Conservation (phyloP, 2,329 filamentous ascomycete species). For the Verticillium klebahnii region DNA sequence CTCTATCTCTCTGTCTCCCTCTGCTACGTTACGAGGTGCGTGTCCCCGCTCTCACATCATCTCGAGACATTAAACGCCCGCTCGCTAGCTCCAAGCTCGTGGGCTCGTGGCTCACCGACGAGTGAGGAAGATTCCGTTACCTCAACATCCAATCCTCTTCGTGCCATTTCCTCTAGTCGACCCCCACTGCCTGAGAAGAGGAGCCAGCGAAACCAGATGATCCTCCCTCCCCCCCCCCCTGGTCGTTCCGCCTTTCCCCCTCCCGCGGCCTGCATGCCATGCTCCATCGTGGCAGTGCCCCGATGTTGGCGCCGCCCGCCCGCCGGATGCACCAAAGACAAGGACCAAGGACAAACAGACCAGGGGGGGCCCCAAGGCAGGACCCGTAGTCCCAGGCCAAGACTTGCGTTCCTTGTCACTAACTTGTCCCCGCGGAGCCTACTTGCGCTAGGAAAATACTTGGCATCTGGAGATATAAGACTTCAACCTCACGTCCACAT, state of each 20-base stretch:
- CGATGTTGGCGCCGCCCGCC: not conserved
- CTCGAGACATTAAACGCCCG: not conserved
- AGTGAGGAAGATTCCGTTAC: not conserved
- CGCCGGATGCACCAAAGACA: not conserved
- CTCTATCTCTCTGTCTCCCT: not conserved
- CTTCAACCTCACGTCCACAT: slow-evolving; percentile 9
- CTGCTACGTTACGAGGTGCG: not conserved
- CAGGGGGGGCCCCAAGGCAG: not conserved
- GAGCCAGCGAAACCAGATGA: not conserved
- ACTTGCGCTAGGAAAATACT: slow-evolving; percentile 11
- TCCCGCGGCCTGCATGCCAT: not conserved
- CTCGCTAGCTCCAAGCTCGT: not conserved
- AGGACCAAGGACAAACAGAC: not conserved
- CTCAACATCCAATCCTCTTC: not conserved
- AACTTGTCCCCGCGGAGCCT: slow-evolving; percentile 10
- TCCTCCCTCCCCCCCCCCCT: too few relatives aligned
- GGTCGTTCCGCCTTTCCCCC: not conserved
- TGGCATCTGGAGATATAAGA: slow-evolving; percentile 11
- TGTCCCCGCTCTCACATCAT: not conserved
- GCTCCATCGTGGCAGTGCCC: slow-evolving; percentile 2
- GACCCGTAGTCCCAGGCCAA: slow-evolving; percentile 5
- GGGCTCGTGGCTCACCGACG: not conserved
- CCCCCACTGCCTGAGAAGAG: not conserved
- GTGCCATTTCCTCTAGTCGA: not conserved
- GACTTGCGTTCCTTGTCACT: slow-evolving; percentile 13